Evolutionary conservation across 2,329 filamentous ascomycete genomes (phyloP), one percentile per base, ranked within the genome.

Genomic region (Trichoderma lentiforme): DNA sequence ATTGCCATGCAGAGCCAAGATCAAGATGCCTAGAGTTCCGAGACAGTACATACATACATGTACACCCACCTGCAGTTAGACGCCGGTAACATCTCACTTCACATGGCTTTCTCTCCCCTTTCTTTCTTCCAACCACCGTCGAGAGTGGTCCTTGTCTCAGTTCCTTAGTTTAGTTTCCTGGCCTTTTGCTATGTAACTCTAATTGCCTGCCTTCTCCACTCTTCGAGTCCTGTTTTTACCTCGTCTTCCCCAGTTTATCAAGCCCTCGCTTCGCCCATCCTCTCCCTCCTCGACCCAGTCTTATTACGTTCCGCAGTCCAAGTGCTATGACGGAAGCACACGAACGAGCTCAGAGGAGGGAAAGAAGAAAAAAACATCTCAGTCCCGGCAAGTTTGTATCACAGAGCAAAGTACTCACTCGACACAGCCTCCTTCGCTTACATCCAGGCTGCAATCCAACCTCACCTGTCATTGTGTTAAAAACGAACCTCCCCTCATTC

Each of bases 351-450:
- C 3, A 15, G 14, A 57, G 53, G 15, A 30, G 24, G 18, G 47
- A 53, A 11, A 62, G 4, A 5, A 9, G 21, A 18, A 32, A 65
- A 71, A 71, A 71, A 71, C 70, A 71, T 47, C 70, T 71, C 70
- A 67, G 30, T 11, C 3, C 56, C 24, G 24, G 47, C 39, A 67
- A 67, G 6, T 67, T 67, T 62, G 26, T 56, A 39, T 43, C 39
- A 47, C 15, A 18, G 4, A 26, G 15, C 8, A 56, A 63, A 63
- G 43, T 63, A 72, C 32, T 62, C 57, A 72, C 32, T 62, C 57
- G n/a, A 36, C 69, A 65, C 51, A 71, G 69, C 69, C 60, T 43
- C 69, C 14, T n/a, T 60, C 36, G 26, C 56, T 69, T 51, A 47
- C 56, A 28, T 51, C 15, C 24, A 34, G 43, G 14, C 39, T 32